Evolutionary conservation across 2,329 filamentous ascomycete species (phyloP).

Genomic region (Plectosphaerella sp.): DNA sequence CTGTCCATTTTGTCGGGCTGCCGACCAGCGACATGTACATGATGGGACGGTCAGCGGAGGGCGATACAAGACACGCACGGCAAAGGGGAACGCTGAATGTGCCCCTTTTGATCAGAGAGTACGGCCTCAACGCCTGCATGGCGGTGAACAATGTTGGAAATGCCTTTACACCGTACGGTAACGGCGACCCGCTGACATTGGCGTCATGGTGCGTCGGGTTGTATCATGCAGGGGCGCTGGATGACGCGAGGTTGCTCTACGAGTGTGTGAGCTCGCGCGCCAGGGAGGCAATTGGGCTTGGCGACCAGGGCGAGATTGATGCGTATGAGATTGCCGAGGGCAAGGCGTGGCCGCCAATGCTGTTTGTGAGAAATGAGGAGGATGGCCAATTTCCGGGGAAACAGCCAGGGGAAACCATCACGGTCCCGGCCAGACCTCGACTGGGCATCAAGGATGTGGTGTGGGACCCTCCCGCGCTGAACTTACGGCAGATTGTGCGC

Average conservation of each 20-base stretch:
- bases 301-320: not conserved
- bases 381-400: slow-evolving; percentile 15
- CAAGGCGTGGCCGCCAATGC: slow-evolving; percentile 15
- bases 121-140: slow-evolving; percentile 55
- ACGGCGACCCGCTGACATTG: slow-evolving; percentile 59
- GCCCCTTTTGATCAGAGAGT: slow-evolving; percentile 53
- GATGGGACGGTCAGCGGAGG: slow-evolving; percentile 47
- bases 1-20: slow-evolving; percentile 63
- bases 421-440: slow-evolving; percentile 20
- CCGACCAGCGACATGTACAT: slow-evolving; percentile 70
- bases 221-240: slow-evolving; percentile 61
- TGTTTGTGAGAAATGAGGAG: slow-evolving; percentile 20
- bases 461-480: slow-evolving; percentile 29
- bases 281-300: slow-evolving; percentile 26
- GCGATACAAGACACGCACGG: slow-evolving; percentile 14
- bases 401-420: slow-evolving; percentile 7
- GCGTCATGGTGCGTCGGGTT: slow-evolving; percentile 60
- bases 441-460: slow-evolving; percentile 27
- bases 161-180: slow-evolving; percentile 68
- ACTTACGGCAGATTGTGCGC: slow-evolving; percentile 5
- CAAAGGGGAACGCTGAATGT: slow-evolving; percentile 60
- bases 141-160: slow-evolving; percentile 72
- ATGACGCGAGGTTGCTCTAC: slow-evolving; percentile 54
- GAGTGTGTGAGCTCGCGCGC: slow-evolving; percentile 30
- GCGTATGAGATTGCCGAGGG: slow-evolving; percentile 11